These are phyloP conservation scores for Paecilomyces niveus DNA, from an alignment of 2,329 filamentous ascomycete species.

Conservation along the genomic window DNA sequence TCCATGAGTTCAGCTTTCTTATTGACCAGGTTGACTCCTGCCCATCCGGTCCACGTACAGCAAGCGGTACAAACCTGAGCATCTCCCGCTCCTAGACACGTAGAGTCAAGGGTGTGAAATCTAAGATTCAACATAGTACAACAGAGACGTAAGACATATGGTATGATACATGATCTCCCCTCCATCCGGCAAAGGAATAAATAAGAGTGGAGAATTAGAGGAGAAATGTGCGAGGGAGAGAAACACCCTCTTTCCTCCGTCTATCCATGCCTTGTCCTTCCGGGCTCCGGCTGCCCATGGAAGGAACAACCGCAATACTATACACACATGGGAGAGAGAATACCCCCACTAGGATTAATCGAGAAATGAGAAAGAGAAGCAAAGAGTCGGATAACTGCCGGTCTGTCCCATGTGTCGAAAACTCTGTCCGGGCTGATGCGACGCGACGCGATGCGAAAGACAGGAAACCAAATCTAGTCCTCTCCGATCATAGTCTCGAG, in stretches of 20 bases:
- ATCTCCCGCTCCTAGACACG: not conserved
- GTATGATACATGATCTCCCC: slow-evolving; percentile 14
- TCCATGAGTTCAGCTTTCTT: too few relatives aligned
- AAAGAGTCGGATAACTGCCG: not conserved
- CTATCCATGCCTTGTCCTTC: not conserved
- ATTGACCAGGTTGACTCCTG: too few relatives aligned
- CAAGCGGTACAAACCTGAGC: not conserved
- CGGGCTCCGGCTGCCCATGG: not conserved
- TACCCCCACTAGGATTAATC: not conserved
- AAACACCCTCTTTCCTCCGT: not conserved
- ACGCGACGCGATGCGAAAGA: not conserved
- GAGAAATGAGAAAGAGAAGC: not conserved
- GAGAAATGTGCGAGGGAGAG: not conserved
- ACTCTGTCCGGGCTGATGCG: not conserved
- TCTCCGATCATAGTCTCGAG: slow-evolving; percentile 9
- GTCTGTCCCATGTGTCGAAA: not conserved
- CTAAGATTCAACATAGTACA: not conserved
- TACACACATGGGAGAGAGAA: not conserved
- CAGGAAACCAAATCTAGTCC: not conserved
- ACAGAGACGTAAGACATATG: slow-evolving; percentile 9
- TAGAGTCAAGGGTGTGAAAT: not conserved
- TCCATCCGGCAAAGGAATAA: slow-evolving; percentile 1
- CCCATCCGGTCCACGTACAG: too few relatives aligned
- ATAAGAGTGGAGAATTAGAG: slow-evolving; percentile 16
- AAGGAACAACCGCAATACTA: not conserved